Evolutionary conservation across 345 rosid genomes (phyloP).

Genomic region (Pelargonium nanum): DNA sequence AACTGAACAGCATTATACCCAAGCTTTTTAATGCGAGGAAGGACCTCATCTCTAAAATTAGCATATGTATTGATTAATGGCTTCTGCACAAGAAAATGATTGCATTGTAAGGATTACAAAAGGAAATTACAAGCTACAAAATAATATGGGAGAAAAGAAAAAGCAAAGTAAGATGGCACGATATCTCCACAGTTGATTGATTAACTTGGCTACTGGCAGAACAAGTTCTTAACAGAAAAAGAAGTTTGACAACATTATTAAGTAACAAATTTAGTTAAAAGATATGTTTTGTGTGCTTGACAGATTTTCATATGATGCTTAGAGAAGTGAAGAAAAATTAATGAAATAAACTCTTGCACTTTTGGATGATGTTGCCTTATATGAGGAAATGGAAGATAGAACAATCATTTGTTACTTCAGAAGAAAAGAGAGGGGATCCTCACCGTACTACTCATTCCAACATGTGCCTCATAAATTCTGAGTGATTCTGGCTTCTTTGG

Average conservation of each 20-base stretch:
- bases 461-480: constrained; percentile 89
- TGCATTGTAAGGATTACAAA: background rate
- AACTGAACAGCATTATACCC: constrained; percentile 97
- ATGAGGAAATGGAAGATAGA: background rate
- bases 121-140: background rate
- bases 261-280: background rate
- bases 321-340: background rate
- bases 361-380: background rate
- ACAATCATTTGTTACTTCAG: background rate
- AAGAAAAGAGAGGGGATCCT: constrained; percentile 19
- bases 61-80: constrained; percentile 74
- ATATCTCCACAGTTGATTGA: background rate
- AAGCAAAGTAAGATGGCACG: background rate
- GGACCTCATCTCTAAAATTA: constrained; percentile 87
- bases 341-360: background rate
- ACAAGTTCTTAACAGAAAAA: background rate
- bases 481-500: constrained; percentile 82
- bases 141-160: no score
- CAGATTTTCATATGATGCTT: background rate
- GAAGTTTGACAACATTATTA: background rate
- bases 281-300: background rate
- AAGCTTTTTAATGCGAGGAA: constrained; percentile 87
- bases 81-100: constrained; percentile 44
- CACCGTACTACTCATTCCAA: constrained; percentile 97
- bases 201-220: no score